phyloP scores from a whole-genome alignment of 2,329 filamentous ascomycete species.

The Scortechinia acanthostroma region DNA sequence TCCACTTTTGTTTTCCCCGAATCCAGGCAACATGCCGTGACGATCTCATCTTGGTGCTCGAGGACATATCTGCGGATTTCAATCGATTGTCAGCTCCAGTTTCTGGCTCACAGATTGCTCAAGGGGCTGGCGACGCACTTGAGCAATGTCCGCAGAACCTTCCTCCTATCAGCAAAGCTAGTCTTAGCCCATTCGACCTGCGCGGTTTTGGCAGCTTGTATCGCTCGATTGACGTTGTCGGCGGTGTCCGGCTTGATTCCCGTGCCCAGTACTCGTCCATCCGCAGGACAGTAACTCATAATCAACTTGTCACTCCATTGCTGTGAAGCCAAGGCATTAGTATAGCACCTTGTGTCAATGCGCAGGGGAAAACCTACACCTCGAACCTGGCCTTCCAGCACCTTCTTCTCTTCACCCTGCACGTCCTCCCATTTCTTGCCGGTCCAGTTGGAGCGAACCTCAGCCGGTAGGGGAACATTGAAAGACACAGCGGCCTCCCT shows the following conservation, averaged over 20 bases:
- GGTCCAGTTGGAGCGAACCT: not conserved
- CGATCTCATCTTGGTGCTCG: slow-evolving; percentile 82
- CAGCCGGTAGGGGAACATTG: not conserved
- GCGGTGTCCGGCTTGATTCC: slow-evolving; percentile 66
- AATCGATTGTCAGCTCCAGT: too few species aligned
- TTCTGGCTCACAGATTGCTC: too few species aligned
- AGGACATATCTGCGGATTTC: slow-evolving; percentile 57
- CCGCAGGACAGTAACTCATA: slow-evolving; percentile 1
- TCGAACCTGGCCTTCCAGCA: not conserved
- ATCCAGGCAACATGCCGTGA: slow-evolving; percentile 78
- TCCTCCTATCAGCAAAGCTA: slow-evolving; percentile 69
- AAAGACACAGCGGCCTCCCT: not conserved
- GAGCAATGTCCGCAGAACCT: slow-evolving; percentile 74
- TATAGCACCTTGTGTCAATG: too few species aligned
- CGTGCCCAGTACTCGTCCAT: not conserved
- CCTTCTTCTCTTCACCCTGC: not conserved
- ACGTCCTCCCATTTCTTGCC: not conserved
- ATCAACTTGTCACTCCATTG: not conserved
- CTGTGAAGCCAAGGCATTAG: not conserved
- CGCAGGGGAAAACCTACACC: not conserved
- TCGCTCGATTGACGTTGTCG: slow-evolving; percentile 71
- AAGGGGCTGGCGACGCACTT: slow-evolving; percentile 32
- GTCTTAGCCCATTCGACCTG: slow-evolving; percentile 74
- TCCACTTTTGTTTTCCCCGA: slow-evolving; percentile 95
- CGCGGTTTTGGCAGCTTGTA: slow-evolving; percentile 67